These are phyloP conservation scores for Diaporthe sp. DNA, from an alignment of 2,329 filamentous ascomycete genomes.

Conservation along the genomic window DNA sequence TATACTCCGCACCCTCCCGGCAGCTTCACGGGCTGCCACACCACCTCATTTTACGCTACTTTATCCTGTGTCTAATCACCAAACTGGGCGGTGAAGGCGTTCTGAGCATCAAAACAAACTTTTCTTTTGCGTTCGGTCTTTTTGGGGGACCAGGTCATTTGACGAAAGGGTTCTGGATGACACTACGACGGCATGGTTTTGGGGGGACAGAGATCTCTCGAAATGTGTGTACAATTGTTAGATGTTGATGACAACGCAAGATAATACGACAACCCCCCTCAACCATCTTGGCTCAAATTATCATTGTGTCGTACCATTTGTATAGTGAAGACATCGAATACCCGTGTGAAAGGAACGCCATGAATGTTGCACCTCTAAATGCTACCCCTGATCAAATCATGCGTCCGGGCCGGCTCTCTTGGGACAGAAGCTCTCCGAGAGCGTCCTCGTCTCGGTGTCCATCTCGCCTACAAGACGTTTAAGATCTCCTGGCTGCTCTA, in stretches of 20 bases:
- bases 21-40: conserved; percentile 52
- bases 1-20: conserved; percentile 56
- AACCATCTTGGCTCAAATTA: conserved; percentile 46
- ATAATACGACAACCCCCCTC: conserved; percentile 73
- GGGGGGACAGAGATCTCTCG: conserved; percentile 56
- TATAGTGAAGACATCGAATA: background rate
- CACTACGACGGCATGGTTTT: conserved; percentile 58
- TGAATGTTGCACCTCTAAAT: background rate
- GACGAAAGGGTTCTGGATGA: conserved; percentile 59
- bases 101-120: conserved; percentile 63
- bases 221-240: conserved; percentile 59
- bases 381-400: background rate
- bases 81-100: conserved; percentile 63
- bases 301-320: background rate
- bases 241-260: conserved; percentile 51
- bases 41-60: conserved; percentile 46
- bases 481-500: conserved; percentile 51
- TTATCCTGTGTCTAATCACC: conserved; percentile 56
- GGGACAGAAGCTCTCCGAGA: conserved; percentile 48
- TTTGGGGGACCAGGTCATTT: conserved; percentile 52
- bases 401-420: background rate
- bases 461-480: conserved; percentile 47
- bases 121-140: conserved; percentile 41
- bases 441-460: conserved; percentile 45
- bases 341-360: background rate